phyloP scores from a whole-genome alignment of 352 stramenopile genomes.

The Globisporangium spinosum region DNA sequence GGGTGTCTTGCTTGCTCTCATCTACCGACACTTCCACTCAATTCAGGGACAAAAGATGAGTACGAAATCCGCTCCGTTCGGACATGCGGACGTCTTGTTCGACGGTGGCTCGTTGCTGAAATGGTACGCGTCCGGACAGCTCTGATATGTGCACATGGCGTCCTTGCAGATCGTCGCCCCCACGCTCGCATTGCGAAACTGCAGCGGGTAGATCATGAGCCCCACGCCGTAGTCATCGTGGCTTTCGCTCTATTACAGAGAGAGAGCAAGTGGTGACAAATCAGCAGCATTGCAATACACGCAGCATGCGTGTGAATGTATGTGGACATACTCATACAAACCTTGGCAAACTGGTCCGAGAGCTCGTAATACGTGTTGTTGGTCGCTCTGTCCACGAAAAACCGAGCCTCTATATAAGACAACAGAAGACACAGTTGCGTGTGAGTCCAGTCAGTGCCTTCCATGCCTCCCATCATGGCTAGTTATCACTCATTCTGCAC shows the following conservation, averaged over 20 bases:
- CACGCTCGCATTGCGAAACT: not conserved
- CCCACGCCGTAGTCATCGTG: not conserved
- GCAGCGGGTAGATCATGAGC: not conserved
- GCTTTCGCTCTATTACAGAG: not conserved
- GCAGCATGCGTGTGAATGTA: not conserved
- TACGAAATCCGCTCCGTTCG: not conserved
- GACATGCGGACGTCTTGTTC: slow-evolving; percentile 1
- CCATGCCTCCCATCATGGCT: not conserved
- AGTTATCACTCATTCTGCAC: not conserved
- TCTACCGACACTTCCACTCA: no score
- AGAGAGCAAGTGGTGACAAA: not conserved
- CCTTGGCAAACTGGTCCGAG: not conserved
- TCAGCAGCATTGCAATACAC: not conserved
- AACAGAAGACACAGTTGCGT: not conserved
- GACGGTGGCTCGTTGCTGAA: slow-evolving; percentile 1
- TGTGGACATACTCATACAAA: not conserved
- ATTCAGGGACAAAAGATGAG: not conserved
- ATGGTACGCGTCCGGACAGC: not conserved
- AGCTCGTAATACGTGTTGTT: not conserved
- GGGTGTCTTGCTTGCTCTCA: no score
- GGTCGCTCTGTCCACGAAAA: not conserved
- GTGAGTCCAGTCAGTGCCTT: not conserved
- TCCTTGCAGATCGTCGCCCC: not conserved
- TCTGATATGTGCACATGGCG: not conserved
- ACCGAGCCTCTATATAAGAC: not conserved